A percentile compares a stretch with the other conserved stretches of the same genome.
Evolutionary conservation across 495 filamentous ascomycete species (phyloP).

Genomic region (Penicillium chermesinum): DNA sequence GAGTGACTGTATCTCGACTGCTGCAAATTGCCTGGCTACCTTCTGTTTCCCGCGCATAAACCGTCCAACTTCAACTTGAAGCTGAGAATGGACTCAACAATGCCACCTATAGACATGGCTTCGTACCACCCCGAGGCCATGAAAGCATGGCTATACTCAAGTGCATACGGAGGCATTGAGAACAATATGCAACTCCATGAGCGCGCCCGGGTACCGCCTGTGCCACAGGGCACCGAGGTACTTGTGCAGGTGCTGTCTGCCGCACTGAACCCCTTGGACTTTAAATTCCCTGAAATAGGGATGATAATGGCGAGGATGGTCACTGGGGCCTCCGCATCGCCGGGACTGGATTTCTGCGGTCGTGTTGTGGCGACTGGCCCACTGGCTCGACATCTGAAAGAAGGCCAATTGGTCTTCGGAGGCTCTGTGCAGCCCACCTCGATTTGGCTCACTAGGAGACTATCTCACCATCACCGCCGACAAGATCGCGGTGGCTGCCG

Average conservation of each 20-base stretch:
- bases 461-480: slow-evolving; percentile 35
- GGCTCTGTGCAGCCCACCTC: slow-evolving; percentile 24
- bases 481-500: slow-evolving; percentile 35
- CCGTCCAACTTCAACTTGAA: too few relatives aligned
- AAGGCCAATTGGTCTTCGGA: slow-evolving; percentile 57
- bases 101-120: slow-evolving; percentile 9
- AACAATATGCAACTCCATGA: slow-evolving; percentile 50
- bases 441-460: slow-evolving; percentile 51
- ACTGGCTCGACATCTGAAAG: slow-evolving; percentile 26
- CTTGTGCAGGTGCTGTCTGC: slow-evolving; percentile 53
- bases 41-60: too few relatives aligned
- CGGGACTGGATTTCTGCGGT: slow-evolving; percentile 60
- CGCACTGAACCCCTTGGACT: slow-evolving; percentile 64
- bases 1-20: too few relatives aligned
- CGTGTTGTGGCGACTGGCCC: slow-evolving; percentile 45
- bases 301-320: slow-evolving; percentile 30
- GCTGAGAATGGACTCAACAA: slow-evolving; percentile 4
- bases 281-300: slow-evolving; percentile 57
- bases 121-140: slow-evolving; percentile 37
- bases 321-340: slow-evolving; percentile 47
- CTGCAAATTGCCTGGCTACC: too few relatives aligned
- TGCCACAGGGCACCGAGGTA: slow-evolving; percentile 35
- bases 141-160: slow-evolving; percentile 58
- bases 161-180: slow-evolving; percentile 45
- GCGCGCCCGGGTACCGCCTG: slow-evolving; percentile 35